Evolutionary conservation across 768 basidiomycete species (phyloP).

Genomic region (Russula brevipes): DNA sequence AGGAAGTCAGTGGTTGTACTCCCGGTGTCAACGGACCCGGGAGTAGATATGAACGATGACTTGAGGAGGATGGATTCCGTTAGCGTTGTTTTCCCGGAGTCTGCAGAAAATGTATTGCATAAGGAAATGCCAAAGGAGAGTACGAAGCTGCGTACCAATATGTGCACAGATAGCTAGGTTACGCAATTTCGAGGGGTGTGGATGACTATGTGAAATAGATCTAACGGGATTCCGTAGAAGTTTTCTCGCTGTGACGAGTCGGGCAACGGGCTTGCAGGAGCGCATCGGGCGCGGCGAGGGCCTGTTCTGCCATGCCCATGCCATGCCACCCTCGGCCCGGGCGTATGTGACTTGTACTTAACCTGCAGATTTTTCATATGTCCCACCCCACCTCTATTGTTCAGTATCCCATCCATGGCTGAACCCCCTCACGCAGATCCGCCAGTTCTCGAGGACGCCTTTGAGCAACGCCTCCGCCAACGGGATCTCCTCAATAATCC

Average conservation of each 20-base stretch:
- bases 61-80: slow-evolving; percentile 81
- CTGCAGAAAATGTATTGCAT: slow-evolving; percentile 35
- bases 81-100: slow-evolving; percentile 85
- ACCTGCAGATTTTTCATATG: background rate
- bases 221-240: background rate
- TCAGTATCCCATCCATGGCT: background rate
- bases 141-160: slow-evolving; percentile 50
- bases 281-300: background rate
- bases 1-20: slow-evolving; percentile 89
- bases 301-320: too few relatives aligned
- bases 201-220: slow-evolving; percentile 26
- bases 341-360: background rate
- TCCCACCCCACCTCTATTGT: background rate
- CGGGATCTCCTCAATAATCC: slow-evolving; percentile 37
- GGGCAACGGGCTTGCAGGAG: slow-evolving; percentile 4
- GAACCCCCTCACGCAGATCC: background rate
- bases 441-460: slow-evolving; percentile 26
- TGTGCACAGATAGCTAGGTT: slow-evolving; percentile 90
- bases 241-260: background rate
- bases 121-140: slow-evolving; percentile 12
- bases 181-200: slow-evolving; percentile 44
- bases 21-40: slow-evolving; percentile 84
- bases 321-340: background rate
- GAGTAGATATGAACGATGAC: slow-evolving; percentile 63
- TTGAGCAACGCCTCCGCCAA: slow-evolving; percentile 44